Base-by-base conservation (phyloP, 148 eudicot species). In the Agrostemma githago region DNA sequence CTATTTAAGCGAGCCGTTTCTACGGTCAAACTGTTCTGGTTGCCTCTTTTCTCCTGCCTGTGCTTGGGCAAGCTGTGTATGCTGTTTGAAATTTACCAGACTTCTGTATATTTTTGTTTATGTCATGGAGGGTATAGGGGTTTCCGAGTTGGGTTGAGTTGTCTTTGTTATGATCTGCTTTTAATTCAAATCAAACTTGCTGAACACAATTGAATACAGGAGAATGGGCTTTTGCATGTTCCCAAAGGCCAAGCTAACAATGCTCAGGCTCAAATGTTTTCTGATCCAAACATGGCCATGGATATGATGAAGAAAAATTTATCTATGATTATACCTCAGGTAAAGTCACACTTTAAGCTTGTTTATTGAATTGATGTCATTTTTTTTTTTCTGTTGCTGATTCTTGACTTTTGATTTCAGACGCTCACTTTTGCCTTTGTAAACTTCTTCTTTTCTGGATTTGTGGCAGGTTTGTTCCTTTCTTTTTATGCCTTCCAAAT, bases 201-300 rank as follows among this genome's bases (percentile, higher is more conserved):
- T 40, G 40, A 42, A 42, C 5, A 5, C 17, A 8, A 67, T n/a
- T 68, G 17, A 56, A 15, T 57, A 76, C 90, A 95, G 99, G 99
- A 95, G 76, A 88, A 90, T 85, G 99, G 99, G 9, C 82, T 95
- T 59, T 79, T 95, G 60, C 86, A 88, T 76, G 99, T 95, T 68
- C 99, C 99, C 57, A 92, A 95, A 86, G 97, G 90, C 74, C 96
- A 95, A 86, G 88, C 84, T 75, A 83, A 72, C 73, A 92, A 95
- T 83, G 69, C 99, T 71, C 99, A 95, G 76, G 97, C 99, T 67
- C 99, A 90, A 81, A 95, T 95, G 99, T 95, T 92, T 80, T 90
- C 99, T 74, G 99, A 95, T 77, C 99, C 99, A 56, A 95, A 95
- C 79, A 92, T 95, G 99, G 99, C 99, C 61, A 95, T 92, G 97